Percentiles rank a stretch among this genome's conserved stretches.
Evolutionary conservation across 306 rosid genomes (phyloP).

Genomic region (Mimosa pudica): DNA sequence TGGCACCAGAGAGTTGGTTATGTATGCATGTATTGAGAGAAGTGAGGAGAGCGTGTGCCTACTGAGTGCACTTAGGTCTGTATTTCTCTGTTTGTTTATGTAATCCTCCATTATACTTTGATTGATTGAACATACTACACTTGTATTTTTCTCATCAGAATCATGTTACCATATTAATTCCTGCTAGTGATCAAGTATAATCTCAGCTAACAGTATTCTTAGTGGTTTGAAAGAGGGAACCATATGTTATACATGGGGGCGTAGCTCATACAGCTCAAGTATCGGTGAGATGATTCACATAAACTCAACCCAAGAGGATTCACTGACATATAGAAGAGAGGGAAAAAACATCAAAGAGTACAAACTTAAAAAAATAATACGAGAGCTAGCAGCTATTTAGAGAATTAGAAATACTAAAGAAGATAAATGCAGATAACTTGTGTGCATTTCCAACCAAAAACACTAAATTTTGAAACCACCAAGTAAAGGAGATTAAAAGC

Average conservation of each 20-base stretch:
- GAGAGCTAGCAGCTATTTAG: not conserved
- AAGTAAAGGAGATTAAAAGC: not conserved
- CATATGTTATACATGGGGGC: not conserved
- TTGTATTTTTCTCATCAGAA: not conserved
- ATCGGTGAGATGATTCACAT: not conserved
- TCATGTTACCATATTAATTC: not conserved
- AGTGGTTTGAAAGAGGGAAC: not conserved
- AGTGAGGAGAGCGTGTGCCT: too few species aligned
- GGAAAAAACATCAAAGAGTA: not conserved
- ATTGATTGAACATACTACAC: too few species aligned
- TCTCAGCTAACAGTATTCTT: not conserved
- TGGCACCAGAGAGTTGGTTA: too few species aligned
- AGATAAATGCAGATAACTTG: constrained; percentile 13
- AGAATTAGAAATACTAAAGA: constrained; percentile 2
- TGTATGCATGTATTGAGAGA: too few species aligned
- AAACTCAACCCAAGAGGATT: not conserved
- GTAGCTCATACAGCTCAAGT: not conserved
- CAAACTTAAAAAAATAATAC: not conserved
- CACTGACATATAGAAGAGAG: not conserved
- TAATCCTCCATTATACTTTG: too few species aligned
- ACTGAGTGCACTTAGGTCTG: too few species aligned
- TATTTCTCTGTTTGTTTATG: too few species aligned
- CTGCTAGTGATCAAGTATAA: constrained; percentile 9
- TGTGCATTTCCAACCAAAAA: constrained; percentile 5
- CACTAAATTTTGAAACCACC: not conserved